Conservation (phyloP, 495 filamentous ascomycete species). For the Pseudomonodictys pantanalensis region DNA sequence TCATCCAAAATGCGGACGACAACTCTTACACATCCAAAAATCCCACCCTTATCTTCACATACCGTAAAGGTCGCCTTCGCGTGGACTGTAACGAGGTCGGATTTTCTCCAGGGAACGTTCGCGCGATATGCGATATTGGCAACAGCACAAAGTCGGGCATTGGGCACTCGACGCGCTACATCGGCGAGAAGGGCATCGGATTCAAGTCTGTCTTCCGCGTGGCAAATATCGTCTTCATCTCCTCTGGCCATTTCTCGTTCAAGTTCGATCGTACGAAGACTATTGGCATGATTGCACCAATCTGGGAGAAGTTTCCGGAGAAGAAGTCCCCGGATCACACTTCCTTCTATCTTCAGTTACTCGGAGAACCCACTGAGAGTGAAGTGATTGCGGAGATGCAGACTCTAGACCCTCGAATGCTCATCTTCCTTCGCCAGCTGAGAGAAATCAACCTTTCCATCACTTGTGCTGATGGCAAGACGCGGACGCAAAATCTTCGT, state of each 20-base stretch:
- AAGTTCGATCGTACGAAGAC: slow-evolving; percentile 3
- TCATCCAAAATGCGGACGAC: slow-evolving; percentile 16
- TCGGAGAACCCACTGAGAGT: background rate
- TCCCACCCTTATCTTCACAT: background rate
- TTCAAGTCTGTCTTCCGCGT: slow-evolving; percentile 19
- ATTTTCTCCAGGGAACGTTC: background rate
- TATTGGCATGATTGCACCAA: slow-evolving; percentile 14
- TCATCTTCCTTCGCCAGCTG: slow-evolving; percentile 6
- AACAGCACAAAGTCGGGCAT: background rate
- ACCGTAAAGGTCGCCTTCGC: background rate
- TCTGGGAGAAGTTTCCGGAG: background rate
- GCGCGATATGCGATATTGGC: slow-evolving; percentile 4
- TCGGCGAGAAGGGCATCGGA: slow-evolving; percentile 19
- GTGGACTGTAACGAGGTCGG: slow-evolving; percentile 14
- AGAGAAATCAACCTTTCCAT: background rate
- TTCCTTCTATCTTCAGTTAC: background rate
- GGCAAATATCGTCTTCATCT: background rate
- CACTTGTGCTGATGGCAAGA: no score
- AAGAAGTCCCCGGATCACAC: background rate
- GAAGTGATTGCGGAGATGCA: background rate
- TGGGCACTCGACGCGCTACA: background rate
- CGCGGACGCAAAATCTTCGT: background rate
- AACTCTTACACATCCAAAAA: background rate
- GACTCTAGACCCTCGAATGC: background rate
- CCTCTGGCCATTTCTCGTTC: slow-evolving; percentile 3